A percentile compares a stretch with the other conserved stretches of the same genome.
phyloP scores from a whole-genome alignment of 805 yeast species.

The Metschnikowia noctiluminum region DNA sequence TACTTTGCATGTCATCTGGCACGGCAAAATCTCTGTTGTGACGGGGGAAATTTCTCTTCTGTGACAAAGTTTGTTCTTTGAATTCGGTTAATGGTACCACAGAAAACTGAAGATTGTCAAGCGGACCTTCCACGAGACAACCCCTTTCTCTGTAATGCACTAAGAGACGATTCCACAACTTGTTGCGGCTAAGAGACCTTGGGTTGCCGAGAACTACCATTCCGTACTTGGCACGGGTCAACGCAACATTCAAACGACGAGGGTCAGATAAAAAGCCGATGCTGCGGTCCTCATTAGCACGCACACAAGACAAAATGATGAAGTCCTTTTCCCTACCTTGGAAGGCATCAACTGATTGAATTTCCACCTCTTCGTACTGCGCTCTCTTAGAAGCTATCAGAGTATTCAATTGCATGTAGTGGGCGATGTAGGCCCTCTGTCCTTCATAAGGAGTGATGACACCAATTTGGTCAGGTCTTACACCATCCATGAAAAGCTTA shows the following conservation, averaged over 20 bases:
- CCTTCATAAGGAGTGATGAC: constrained; percentile 95
- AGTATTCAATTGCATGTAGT: constrained; percentile 68
- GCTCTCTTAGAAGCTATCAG: constrained; percentile 45
- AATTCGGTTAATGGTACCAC: constrained; percentile 45
- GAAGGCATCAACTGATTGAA: constrained; percentile 55
- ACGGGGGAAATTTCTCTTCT: constrained; percentile 16
- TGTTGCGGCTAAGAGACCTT: constrained; percentile 62
- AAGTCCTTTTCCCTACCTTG: constrained; percentile 45
- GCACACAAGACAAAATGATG: constrained; percentile 42
- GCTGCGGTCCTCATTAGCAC: constrained; percentile 39
- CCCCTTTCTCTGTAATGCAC: constrained; percentile 79
- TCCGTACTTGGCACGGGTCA: constrained; percentile 44
- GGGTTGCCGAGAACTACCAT: constrained; percentile 74
- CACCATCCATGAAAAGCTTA: constrained; percentile 69
- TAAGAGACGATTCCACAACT: constrained; percentile 75
- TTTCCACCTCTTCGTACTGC: constrained; percentile 70
- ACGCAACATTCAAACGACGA: constrained; percentile 42
- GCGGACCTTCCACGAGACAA: constrained; percentile 84
- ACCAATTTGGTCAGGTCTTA: constrained; percentile 71
- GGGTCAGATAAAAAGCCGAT: constrained; percentile 45
- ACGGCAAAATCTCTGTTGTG: constrained; percentile 1
- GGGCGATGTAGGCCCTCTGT: constrained; percentile 77
- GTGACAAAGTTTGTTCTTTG: constrained; percentile 13
- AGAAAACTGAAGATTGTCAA: constrained; percentile 74
- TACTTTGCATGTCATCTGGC: constrained; percentile 16